Conservation (phyloP, 2,329 filamentous ascomycete genomes). For the Scedosporium aurantiacum region DNA sequence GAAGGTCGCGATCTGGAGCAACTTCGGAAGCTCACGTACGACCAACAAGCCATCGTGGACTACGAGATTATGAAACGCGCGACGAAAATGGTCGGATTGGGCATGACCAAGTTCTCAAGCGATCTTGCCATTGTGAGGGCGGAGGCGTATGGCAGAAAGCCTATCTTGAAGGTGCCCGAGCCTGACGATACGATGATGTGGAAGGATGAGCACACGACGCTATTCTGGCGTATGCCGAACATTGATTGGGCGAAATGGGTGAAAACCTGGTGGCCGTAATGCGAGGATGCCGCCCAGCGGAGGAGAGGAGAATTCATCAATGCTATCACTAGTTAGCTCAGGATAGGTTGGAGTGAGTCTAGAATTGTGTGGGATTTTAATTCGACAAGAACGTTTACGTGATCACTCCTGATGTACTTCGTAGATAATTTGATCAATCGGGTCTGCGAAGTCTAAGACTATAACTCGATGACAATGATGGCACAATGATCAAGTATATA, state of each 20-base stretch:
- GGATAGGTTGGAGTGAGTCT: too few relatives aligned
- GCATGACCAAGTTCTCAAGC: conserved; percentile 34
- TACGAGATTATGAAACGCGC: conserved; percentile 36
- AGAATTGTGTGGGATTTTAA: too few relatives aligned
- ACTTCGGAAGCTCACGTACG: conserved; percentile 29
- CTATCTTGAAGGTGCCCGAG: conserved; percentile 6
- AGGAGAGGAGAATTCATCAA: too few relatives aligned
- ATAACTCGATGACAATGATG: too few relatives aligned
- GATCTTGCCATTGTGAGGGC: conserved; percentile 31
- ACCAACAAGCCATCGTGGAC: conserved; percentile 39
- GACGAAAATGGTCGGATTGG: conserved; percentile 30
- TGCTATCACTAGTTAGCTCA: too few relatives aligned
- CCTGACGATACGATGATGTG: conserved; percentile 15
- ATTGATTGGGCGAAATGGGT: neutral
- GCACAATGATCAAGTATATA: too few relatives aligned
- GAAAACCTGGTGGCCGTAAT: conserved; percentile 17
- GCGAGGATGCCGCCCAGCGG: neutral
- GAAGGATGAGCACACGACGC: conserved; percentile 20
- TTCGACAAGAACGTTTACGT: too few relatives aligned
- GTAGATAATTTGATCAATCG: too few relatives aligned
- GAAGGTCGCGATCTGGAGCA: conserved; percentile 20
- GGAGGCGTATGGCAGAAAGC: conserved; percentile 14
- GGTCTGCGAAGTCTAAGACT: too few relatives aligned
- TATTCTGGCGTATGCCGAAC: conserved; percentile 16
- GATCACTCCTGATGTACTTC: too few relatives aligned